These are phyloP conservation scores for Prunella vulgaris DNA, from an alignment of 257 asterid species.

Conservation along the genomic window DNA sequence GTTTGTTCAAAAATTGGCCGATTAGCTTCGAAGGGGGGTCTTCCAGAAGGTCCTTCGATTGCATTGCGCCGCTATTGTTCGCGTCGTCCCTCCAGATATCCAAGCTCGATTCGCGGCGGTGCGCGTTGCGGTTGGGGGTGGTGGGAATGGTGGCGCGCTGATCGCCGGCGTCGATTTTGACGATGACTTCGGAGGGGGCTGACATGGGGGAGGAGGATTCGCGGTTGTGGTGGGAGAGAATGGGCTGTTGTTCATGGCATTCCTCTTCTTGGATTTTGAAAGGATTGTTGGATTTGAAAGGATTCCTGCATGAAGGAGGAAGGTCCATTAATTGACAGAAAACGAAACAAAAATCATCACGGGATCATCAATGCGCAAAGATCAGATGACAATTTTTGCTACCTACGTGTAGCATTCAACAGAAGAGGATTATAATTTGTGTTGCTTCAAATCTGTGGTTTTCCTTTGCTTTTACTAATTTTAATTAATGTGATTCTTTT, in stretches of 20 bases:
- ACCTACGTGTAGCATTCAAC: constrained; percentile 9
- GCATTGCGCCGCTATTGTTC: constrained; percentile 12
- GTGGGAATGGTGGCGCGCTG: neutral
- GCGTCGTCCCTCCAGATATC: constrained; percentile 41
- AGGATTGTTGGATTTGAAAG: constrained; percentile 42
- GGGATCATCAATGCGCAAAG: neutral
- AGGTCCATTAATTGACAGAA: constrained; percentile 28
- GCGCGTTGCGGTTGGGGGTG: neutral
- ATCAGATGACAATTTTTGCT: neutral
- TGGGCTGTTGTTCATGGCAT: constrained; percentile 43
- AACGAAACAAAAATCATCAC: neutral
- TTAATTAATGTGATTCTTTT: neutral
- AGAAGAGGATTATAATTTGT: too few relatives aligned
- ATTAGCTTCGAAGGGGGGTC: constrained; percentile 66
- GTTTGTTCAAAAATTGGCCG: constrained; percentile 53
- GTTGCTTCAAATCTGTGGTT: too few relatives aligned
- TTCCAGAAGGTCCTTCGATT: constrained; percentile 15
- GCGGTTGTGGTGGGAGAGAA: constrained; percentile 34
- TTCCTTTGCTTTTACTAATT: neutral
- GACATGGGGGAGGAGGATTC: neutral
- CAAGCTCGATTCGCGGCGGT: constrained; percentile 37
- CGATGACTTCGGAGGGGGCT: constrained; percentile 44
- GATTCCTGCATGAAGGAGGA: constrained; percentile 46
- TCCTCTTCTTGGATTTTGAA: constrained; percentile 33
- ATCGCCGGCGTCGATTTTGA: constrained; percentile 46